These are phyloP conservation scores for Microbotryum silenes-acaulis DNA, from an alignment of 1,284 basidiomycete species.

Conservation along the genomic window DNA sequence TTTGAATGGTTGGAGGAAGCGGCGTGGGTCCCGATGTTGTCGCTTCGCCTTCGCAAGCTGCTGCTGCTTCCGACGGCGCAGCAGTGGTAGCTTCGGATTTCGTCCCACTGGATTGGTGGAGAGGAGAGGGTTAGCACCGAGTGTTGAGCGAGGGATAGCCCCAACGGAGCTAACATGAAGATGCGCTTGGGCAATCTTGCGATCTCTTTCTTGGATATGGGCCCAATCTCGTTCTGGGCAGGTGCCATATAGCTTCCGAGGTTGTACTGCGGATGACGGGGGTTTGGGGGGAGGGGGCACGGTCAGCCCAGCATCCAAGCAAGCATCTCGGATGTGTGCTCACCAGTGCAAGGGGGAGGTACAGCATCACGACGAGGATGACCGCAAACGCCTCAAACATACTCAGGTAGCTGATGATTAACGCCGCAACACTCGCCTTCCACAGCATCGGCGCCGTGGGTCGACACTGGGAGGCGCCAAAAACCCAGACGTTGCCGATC, in stretches of 20 bases:
- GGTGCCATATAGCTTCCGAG: too few species aligned
- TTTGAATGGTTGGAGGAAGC: too few species aligned
- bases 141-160: background rate
- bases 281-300: too few species aligned
- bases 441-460: slow-evolving; percentile 24
- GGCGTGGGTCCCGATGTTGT: too few species aligned
- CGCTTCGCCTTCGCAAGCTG: too few species aligned
- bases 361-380: slow-evolving; percentile 31
- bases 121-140: background rate
- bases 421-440: slow-evolving; percentile 22
- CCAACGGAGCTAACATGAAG: slow-evolving; percentile 8
- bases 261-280: too few species aligned
- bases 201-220: slow-evolving; percentile 29
- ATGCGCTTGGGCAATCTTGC: slow-evolving; percentile 24
- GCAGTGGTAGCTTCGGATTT: too few species aligned
- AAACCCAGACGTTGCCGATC: slow-evolving; percentile 32
- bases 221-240: slow-evolving; percentile 32
- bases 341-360: slow-evolving; percentile 21
- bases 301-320: too few species aligned
- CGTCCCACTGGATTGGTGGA: background rate
- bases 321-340: too few species aligned
- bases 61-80: too few species aligned
- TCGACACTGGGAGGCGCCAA: slow-evolving; percentile 17
- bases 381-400: slow-evolving; percentile 19
- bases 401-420: slow-evolving; percentile 30